Conservation (phyloP, 345 rosid species). For the Corchorus capsularis region DNA sequence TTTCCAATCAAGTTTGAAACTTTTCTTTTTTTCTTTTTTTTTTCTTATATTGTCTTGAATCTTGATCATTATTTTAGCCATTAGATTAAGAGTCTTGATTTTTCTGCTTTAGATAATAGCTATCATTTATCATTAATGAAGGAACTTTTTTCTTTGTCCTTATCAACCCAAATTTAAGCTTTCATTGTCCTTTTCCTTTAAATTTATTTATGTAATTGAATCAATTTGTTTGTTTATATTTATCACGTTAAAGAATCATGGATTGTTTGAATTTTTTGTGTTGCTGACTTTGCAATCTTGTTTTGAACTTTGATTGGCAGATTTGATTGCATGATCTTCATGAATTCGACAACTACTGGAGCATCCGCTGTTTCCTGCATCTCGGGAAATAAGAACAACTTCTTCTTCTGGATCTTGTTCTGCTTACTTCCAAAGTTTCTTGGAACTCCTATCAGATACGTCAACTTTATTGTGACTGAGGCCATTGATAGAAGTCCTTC, state of each 20-base stretch:
- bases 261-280: neutral
- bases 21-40: neutral
- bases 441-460: conserved; percentile 49
- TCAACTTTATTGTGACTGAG: conserved; percentile 56
- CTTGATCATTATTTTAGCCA: neutral
- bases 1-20: neutral
- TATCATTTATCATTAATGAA: neutral
- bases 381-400: conserved; percentile 84
- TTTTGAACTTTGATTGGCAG: conserved; percentile 42
- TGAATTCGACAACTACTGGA: conserved; percentile 72
- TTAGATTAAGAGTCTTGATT: neutral
- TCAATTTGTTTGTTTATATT: neutral
- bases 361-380: conserved; percentile 87
- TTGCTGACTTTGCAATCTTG: conserved; percentile 8
- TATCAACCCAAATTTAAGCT: neutral
- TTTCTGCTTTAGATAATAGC: neutral
- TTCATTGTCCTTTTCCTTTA: neutral
- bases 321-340: conserved; percentile 65
- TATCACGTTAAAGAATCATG: neutral
- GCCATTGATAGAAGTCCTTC: conserved; percentile 48
- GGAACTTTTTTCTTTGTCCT: neutral
- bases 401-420: conserved; percentile 74
- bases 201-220: neutral
- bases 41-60: neutral
- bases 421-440: conserved; percentile 74